Evolutionary conservation across 2,329 filamentous ascomycete species (phyloP).

Genomic region (Fusarium coffeatum): DNA sequence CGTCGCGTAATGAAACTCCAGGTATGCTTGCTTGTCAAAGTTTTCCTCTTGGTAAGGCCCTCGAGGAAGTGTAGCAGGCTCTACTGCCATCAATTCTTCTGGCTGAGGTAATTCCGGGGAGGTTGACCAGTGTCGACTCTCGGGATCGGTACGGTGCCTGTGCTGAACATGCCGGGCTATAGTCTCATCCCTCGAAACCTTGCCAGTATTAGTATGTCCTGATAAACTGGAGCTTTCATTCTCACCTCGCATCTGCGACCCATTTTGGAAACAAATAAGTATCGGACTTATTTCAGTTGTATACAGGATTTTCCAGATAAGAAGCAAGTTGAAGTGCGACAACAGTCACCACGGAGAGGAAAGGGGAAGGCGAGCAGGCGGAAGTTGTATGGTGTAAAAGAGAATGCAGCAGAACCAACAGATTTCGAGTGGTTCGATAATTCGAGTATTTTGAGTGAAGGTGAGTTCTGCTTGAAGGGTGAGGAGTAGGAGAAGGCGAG

Average conservation of each 20-base stretch:
- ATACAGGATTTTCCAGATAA: neutral
- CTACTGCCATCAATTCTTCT: constrained; percentile 37
- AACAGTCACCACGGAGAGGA: neutral
- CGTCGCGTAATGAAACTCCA: constrained; percentile 79
- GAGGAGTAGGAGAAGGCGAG: neutral
- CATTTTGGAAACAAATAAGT: constrained; percentile 1
- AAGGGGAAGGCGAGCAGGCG: neutral
- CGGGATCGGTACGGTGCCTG: neutral
- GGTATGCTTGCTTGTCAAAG: constrained; percentile 62
- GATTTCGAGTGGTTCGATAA: neutral
- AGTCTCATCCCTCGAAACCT: constrained; percentile 19
- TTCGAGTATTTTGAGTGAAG: neutral
- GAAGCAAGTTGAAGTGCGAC: neutral
- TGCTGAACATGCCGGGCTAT: constrained; percentile 26
- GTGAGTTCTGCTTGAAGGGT: neutral
- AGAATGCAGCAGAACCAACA: neutral
- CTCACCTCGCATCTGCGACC: constrained; percentile 5
- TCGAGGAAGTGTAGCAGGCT: constrained; percentile 32
- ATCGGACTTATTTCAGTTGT: neutral
- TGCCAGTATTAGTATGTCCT: neutral
- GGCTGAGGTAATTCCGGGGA: constrained; percentile 43
- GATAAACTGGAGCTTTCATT: too few species aligned
- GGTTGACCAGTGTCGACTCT: constrained; percentile 22
- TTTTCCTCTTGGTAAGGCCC: neutral
- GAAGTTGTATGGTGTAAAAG: neutral